Conservation (phyloP, 2,329 filamentous ascomycete genomes). For the Geosmithia morbida region DNA sequence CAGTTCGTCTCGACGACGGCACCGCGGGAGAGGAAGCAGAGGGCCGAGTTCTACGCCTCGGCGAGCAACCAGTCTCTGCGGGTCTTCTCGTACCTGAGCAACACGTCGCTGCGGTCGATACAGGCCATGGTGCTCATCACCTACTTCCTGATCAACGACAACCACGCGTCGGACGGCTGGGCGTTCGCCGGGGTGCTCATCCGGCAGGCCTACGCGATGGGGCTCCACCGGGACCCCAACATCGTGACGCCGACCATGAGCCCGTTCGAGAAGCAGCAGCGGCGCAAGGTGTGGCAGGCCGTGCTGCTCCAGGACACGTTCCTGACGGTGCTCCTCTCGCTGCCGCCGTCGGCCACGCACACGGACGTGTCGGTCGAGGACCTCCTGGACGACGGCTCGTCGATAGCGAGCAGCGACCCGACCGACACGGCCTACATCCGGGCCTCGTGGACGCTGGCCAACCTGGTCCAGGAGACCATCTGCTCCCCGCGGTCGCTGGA, state of each 20-base stretch:
- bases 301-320: slow-evolving; percentile 73
- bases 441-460: slow-evolving; percentile 66
- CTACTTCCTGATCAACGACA: slow-evolving; percentile 78
- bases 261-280: slow-evolving; percentile 61
- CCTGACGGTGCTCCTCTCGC: slow-evolving; percentile 60
- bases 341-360: slow-evolving; percentile 66
- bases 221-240: slow-evolving; percentile 65
- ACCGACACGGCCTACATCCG: slow-evolving; percentile 58
- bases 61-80: slow-evolving; percentile 66
- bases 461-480: slow-evolving; percentile 63
- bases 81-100: slow-evolving; percentile 63
- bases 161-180: slow-evolving; percentile 72
- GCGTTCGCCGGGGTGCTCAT: slow-evolving; percentile 67
- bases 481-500: slow-evolving; percentile 63
- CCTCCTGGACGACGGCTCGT: slow-evolving; percentile 46
- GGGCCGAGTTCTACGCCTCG: slow-evolving; percentile 69
- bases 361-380: slow-evolving; percentile 68
- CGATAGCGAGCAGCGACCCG: slow-evolving; percentile 43
- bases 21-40: slow-evolving; percentile 54
- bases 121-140: slow-evolving; percentile 70
- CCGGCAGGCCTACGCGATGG: slow-evolving; percentile 69
- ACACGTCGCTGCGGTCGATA: slow-evolving; percentile 56
- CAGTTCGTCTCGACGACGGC: slow-evolving; percentile 52
- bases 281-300: slow-evolving; percentile 71
- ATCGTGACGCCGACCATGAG: slow-evolving; percentile 53